These are phyloP conservation scores for Trichosanthes truncata DNA, from an alignment of 306 rosid genomes.

Conservation along the genomic window DNA sequence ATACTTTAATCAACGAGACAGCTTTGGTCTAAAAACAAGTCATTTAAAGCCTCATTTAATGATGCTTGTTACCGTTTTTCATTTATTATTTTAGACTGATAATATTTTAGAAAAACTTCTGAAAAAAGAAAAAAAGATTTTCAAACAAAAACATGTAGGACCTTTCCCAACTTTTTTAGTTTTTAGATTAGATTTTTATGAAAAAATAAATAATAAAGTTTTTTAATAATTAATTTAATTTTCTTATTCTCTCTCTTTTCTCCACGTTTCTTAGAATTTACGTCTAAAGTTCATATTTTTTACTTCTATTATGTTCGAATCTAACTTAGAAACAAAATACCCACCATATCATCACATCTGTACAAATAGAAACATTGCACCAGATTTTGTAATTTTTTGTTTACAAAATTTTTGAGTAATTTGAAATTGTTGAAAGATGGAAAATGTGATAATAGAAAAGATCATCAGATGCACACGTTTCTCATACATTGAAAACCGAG, in stretches of 20 bases:
- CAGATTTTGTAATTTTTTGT: neutral
- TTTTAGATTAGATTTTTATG: neutral
- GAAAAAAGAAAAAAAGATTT: too few relatives aligned
- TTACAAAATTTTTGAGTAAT: neutral
- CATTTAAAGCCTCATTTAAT: neutral
- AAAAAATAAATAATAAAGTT: neutral
- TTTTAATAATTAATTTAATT: neutral
- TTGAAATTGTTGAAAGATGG: neutral
- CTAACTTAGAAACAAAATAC: neutral
- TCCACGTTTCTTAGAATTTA: neutral
- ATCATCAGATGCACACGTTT: neutral
- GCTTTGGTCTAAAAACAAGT: neutral
- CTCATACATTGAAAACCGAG: neutral
- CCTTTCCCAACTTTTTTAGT: neutral
- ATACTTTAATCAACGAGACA: neutral
- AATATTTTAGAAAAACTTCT: too few relatives aligned
- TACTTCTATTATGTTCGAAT: neutral
- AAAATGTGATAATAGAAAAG: neutral
- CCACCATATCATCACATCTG: neutral
- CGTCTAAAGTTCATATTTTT: neutral
- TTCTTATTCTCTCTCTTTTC: neutral
- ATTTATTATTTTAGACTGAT: too few relatives aligned
- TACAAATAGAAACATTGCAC: neutral
- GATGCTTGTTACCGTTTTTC: neutral
- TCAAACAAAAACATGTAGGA: neutral